Percentiles rank a stretch among this genome's conserved stretches.
These are phyloP conservation scores for Lachancea dasiensis DNA, from an alignment of 805 yeast species.

Conservation along the genomic window DNA sequence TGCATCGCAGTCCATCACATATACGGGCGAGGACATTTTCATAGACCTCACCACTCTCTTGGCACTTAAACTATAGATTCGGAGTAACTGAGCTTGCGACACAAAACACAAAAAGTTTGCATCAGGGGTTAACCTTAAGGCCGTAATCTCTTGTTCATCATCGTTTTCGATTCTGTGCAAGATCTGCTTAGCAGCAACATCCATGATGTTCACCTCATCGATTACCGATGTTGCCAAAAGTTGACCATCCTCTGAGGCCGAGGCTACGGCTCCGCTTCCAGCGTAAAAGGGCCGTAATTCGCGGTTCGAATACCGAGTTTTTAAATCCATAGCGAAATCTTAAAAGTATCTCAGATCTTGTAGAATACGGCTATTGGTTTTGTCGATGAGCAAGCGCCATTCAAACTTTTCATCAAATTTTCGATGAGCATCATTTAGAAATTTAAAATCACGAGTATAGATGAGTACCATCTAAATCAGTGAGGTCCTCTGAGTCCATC, in stretches of 20 bases:
- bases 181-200: constrained; percentile 38
- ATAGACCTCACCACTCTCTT: constrained; percentile 42
- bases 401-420: constrained; percentile 7
- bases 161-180: constrained; percentile 69
- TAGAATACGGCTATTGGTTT: too few species aligned
- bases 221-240: constrained; percentile 73
- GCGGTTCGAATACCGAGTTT: constrained; percentile 31
- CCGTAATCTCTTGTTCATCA: constrained; percentile 73
- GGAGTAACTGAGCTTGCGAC: constrained; percentile 78
- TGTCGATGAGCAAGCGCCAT: constrained; percentile 5
- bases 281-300: constrained; percentile 72
- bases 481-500: too few species aligned
- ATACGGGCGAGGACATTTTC: constrained; percentile 73
- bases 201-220: constrained; percentile 69
- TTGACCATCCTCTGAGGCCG: constrained; percentile 55
- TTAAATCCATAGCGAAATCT: constrained; percentile 26
- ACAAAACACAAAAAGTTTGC: constrained; percentile 63
- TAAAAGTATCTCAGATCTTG: too few species aligned
- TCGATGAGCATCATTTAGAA: too few species aligned
- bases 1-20: constrained; percentile 66
- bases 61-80: constrained; percentile 43
- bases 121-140: constrained; percentile 70
- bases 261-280: constrained; percentile 73
- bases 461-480: too few species aligned
- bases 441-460: too few species aligned